These are phyloP conservation scores for Hyparrhenia diplandra DNA, from an alignment of 176 grass and related monocot genomes.

Conservation along the genomic window DNA sequence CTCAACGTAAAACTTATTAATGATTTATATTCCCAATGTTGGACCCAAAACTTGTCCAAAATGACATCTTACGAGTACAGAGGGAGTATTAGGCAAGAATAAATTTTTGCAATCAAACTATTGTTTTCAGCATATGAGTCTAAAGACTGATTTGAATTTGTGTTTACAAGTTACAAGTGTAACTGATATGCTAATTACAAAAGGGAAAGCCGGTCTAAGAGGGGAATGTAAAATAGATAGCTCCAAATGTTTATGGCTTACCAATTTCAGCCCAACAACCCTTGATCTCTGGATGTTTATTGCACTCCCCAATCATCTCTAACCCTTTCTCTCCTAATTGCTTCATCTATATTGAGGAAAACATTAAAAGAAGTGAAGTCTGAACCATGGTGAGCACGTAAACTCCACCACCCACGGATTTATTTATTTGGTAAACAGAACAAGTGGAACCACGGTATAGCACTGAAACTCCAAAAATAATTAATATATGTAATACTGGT, in stretches of 20 bases:
- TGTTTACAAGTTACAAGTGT: neutral
- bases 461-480: neutral
- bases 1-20: too few species aligned
- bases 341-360: constrained; percentile 48
- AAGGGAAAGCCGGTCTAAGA: neutral
- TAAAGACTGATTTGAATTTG: neutral
- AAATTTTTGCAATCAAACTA: neutral
- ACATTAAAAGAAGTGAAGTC: constrained; percentile 1
- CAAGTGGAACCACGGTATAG: neutral
- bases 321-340: constrained; percentile 67
- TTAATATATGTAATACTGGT: neutral
- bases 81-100: neutral
- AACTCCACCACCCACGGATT: neutral
- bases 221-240: constrained; percentile 7
- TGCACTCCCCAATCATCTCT: constrained; percentile 45
- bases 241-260: constrained; percentile 36
- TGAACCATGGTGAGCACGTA: neutral
- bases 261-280: constrained; percentile 67
- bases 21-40: too few species aligned
- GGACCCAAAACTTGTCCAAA: too few species aligned
- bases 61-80: too few species aligned
- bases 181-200: constrained; percentile 12
- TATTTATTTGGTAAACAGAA: constrained; percentile 15
- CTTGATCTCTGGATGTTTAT: constrained; percentile 29
- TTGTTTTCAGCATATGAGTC: neutral